Conservation (phyloP, 148 eudicot species). For the Vaccinium darrowii region DNA sequence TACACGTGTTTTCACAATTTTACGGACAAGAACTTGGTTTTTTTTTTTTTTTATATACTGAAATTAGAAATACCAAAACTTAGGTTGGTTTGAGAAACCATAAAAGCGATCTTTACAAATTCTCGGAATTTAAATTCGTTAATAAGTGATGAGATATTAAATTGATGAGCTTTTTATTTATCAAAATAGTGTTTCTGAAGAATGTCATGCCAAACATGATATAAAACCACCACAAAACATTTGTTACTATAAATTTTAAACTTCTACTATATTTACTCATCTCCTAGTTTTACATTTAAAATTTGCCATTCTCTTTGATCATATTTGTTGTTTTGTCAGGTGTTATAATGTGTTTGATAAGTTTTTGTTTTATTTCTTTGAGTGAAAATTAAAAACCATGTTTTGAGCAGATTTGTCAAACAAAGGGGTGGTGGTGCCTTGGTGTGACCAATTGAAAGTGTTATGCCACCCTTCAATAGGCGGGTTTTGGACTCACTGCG, state of each 20-base stretch:
- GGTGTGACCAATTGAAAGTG: slow-evolving; percentile 57
- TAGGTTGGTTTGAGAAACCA: not conserved
- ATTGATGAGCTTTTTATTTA: not conserved
- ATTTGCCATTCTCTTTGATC: not conserved
- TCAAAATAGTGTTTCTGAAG: not conserved
- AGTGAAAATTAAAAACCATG: not conserved
- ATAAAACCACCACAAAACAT: too few relatives aligned
- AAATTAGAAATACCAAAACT: too few relatives aligned
- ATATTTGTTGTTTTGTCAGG: too few relatives aligned
- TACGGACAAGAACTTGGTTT: not conserved
- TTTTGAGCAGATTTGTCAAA: not conserved
- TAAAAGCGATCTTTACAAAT: not conserved
- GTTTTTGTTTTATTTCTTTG: not conserved
- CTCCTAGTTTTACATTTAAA: not conserved
- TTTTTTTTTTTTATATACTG: too few relatives aligned
- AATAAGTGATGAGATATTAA: not conserved
- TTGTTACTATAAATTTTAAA: too few relatives aligned
- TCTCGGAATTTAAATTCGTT: not conserved
- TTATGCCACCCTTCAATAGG: slow-evolving; percentile 49
- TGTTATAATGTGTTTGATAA: not conserved
- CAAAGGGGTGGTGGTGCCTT: slow-evolving; percentile 42
- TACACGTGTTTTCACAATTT: not conserved
- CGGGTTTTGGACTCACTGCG: slow-evolving; percentile 68
- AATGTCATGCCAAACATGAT: not conserved
- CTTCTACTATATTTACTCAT: too few relatives aligned